A percentile compares a stretch with the other conserved stretches of the same genome.
phyloP scores from a whole-genome alignment of 2,329 filamentous ascomycete genomes.

The Neobulgaria alba region DNA sequence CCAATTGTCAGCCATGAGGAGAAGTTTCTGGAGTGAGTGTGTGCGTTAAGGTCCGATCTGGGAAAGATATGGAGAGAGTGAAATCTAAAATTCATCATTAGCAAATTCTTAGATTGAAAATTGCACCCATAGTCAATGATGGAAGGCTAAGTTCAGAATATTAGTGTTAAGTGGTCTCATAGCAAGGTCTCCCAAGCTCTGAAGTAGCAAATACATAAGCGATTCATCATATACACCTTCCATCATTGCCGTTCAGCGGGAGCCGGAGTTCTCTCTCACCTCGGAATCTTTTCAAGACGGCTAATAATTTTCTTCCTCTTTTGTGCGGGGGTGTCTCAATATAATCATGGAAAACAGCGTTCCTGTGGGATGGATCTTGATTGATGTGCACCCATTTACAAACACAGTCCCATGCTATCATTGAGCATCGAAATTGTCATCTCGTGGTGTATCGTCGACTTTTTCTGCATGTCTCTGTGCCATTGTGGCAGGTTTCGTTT shows the following conservation, averaged over 20 bases:
- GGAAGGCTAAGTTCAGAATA: conserved; percentile 56
- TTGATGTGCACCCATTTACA: no score
- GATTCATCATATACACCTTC: conserved; percentile 75
- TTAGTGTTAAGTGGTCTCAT: conserved; percentile 98
- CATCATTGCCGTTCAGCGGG: conserved; percentile 17
- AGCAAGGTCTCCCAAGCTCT: conserved; percentile 74
- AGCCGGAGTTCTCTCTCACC: conserved; percentile 54
- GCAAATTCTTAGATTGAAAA: conserved; percentile 8
- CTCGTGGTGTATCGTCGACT: conserved; percentile 49
- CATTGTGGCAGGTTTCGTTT: no score
- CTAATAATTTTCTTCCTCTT: no score
- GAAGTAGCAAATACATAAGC: conserved; percentile 99
- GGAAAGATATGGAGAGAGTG: no score
- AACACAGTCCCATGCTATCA: conserved; percentile 59
- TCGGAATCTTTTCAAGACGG: no score
- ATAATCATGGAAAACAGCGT: no score
- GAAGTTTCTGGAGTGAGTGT: no score
- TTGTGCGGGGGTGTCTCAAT: no score
- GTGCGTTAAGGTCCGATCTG: no score
- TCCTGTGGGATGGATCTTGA: no score
- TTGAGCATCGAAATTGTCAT: conserved; percentile 67
- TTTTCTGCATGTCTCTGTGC: not conserved
- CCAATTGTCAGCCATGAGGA: no score
- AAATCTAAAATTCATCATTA: conserved; percentile 56
- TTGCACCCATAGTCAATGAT: conserved; percentile 12